Conservation (phyloP, 192 early-diverging fungal genomes). For the Diversispora epigaea region DNA sequence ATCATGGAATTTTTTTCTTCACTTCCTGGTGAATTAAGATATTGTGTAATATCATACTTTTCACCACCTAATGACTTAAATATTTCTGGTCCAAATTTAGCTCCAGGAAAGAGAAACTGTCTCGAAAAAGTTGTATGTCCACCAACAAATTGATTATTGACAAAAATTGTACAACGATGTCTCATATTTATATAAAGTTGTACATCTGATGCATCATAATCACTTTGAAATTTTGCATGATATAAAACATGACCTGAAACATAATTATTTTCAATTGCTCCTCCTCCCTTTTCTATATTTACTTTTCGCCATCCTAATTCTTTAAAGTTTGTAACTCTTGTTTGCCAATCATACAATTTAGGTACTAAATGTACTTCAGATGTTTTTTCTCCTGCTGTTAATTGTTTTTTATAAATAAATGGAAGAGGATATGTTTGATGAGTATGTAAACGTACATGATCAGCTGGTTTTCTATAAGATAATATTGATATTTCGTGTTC, state of each 20-base stretch:
- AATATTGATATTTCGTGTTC: constrained; percentile 43
- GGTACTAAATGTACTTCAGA: constrained; percentile 13
- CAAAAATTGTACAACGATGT: constrained; percentile 66
- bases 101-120: constrained; percentile 53
- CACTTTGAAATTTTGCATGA: constrained; percentile 15
- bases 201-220: constrained; percentile 39
- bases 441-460: constrained; percentile 13
- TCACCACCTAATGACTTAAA: constrained; percentile 50
- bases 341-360: constrained; percentile 32
- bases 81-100: constrained; percentile 75
- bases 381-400: constrained; percentile 24
- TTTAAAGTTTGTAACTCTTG: constrained; percentile 36
- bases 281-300: constrained; percentile 31
- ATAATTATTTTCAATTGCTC: constrained; percentile 17
- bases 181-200: constrained; percentile 66
- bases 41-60: constrained; percentile 56
- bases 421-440: constrained; percentile 22
- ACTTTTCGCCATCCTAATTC: constrained; percentile 36
- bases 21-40: constrained; percentile 29
- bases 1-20: constrained; percentile 68
- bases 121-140: constrained; percentile 77
- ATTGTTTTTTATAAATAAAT: constrained; percentile 30
- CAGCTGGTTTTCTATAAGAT: constrained; percentile 33
- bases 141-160: constrained; percentile 73
- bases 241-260: constrained; percentile 25